Conservation (phyloP, 2,329 filamentous ascomycete genomes). For the Colletotrichum endophyticum region DNA sequence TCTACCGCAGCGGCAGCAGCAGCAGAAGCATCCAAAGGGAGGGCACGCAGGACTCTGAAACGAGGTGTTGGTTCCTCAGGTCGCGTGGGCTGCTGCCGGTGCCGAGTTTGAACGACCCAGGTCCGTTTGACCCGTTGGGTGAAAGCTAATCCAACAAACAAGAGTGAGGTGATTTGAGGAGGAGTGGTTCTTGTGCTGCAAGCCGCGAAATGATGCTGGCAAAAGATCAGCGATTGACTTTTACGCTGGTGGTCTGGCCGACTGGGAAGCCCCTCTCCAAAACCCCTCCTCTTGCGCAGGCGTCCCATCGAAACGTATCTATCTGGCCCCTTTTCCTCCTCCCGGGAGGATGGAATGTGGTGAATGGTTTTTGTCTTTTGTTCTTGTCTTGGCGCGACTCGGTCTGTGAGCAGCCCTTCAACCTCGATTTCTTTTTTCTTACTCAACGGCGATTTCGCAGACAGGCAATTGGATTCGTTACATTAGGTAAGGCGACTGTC, state of each 20-base stretch:
- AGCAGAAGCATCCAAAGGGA: background rate
- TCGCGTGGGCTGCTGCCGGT: background rate
- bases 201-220: background rate
- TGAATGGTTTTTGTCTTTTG: background rate
- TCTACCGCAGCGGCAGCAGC: background rate
- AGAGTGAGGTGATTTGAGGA: background rate
- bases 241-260: background rate
- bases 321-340: background rate
- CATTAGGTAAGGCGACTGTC: background rate
- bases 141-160: background rate
- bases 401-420: background rate
- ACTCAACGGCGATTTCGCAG: background rate
- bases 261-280: background rate
- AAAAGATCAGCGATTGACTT: conserved; percentile 14
- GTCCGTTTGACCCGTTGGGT: background rate
- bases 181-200: background rate
- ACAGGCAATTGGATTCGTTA: background rate
- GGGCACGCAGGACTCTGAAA: background rate
- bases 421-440: background rate
- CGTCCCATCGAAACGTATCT: background rate
- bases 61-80: background rate
- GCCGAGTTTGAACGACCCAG: background rate
- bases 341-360: background rate
- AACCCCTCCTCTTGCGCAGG: background rate
- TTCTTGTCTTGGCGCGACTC: background rate